Evolutionary conservation across 2,329 filamentous ascomycete genomes (phyloP).

Genomic region (Cladosporium sp.): DNA sequence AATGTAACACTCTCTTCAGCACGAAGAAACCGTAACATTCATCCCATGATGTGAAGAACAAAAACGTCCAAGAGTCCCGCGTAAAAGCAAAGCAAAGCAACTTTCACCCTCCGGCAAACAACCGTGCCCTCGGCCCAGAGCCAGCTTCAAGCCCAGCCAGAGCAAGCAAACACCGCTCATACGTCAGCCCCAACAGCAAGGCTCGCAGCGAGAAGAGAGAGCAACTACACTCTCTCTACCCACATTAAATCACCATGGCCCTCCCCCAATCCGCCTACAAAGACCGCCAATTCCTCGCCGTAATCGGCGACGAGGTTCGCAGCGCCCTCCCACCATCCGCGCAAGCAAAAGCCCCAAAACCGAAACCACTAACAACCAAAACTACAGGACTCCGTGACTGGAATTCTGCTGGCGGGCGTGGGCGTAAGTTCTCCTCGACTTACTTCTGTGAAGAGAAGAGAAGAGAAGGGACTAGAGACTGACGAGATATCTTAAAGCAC

Average conservation of each 20-base stretch:
- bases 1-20: no score
- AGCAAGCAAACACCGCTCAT: no score
- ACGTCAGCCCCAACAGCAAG: background rate
- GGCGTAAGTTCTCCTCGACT: conserved; percentile 57
- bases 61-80: no score
- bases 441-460: background rate
- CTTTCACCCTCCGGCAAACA: no score
- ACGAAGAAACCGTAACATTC: no score
- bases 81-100: no score
- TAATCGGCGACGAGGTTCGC: conserved; percentile 89
- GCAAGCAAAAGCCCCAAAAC: background rate
- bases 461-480: background rate
- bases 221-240: background rate
- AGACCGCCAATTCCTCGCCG: conserved; percentile 92
- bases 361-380: no score
- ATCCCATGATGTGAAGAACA: no score
- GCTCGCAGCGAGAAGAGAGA: background rate
- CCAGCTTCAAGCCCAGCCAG: no score
- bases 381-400: conserved; percentile 84
- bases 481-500: conserved; percentile 56
- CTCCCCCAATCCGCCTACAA: conserved; percentile 56
- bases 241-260: conserved; percentile 45
- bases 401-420: conserved; percentile 88
- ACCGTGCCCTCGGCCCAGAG: no score
- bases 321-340: no score